Conservation (phyloP, 164 flowering plant genomes). For the Stephania japonica region DNA sequence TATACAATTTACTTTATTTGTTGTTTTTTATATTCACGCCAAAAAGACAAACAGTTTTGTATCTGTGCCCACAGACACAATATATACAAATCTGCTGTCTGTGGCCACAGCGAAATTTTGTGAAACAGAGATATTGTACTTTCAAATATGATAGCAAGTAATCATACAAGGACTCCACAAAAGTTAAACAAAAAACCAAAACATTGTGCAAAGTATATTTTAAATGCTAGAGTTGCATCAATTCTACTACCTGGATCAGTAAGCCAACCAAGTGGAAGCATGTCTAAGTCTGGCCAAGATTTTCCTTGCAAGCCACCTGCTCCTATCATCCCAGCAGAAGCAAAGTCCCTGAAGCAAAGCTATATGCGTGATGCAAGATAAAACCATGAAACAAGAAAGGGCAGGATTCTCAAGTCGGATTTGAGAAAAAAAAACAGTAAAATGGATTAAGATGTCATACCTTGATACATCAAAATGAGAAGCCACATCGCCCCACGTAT, state of each 20-base stretch:
- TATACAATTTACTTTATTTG: too few relatives aligned
- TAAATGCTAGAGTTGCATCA: neutral
- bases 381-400: neutral
- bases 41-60: too few relatives aligned
- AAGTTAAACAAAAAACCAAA: too few relatives aligned
- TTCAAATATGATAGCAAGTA: too few relatives aligned
- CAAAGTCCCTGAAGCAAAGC: conserved; percentile 49
- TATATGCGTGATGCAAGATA: neutral
- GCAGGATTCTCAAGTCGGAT: neutral
- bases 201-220: too few relatives aligned
- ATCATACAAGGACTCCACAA: neutral
- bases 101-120: too few relatives aligned
- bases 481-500: conserved; percentile 70
- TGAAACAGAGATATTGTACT: too few relatives aligned
- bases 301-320: conserved; percentile 61
- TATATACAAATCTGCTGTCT: too few relatives aligned
- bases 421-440: too few relatives aligned
- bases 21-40: too few relatives aligned
- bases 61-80: too few relatives aligned
- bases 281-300: conserved; percentile 96
- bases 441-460: conserved; percentile 19
- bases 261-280: conserved; percentile 94
- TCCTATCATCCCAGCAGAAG: conserved; percentile 63
- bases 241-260: conserved; percentile 61
- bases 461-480: conserved; percentile 73